Evolutionary conservation across 169 alveolate species (phyloP), one percentile per base, ranked within the genome.

Genomic region (Plasmodium chabaudi): DNA sequence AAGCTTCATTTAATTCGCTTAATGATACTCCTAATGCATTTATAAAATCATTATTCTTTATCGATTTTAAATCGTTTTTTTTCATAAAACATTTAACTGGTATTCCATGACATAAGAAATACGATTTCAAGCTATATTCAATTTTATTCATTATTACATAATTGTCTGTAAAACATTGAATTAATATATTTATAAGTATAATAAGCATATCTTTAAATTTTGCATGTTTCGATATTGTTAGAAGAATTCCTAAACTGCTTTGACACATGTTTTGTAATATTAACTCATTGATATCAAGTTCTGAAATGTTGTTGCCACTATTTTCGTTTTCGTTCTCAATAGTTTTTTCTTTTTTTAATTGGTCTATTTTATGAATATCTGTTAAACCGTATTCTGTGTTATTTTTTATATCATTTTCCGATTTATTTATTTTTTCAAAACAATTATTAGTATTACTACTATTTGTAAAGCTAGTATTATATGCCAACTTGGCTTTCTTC

Each of bases 201-300:
- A 86, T 86, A 10, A 86, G 79, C 91, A 86, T 86, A 64, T 86
- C 91, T 53, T 86, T 86, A 56, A 86, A 86, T 49, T 86, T 86
- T 9, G 74, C 91, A 34, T 86, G 91, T 27, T 70, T 86, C 17
- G 91, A 69, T 25, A 86, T 86, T 49, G 87, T 86, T 49, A 86
- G 67, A n/a, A 86, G 60, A 21, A 86, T 86, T 46, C 91, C 91
- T 19, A 86, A 25, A 46, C 91, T 65, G 21, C 68, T 53, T 86
- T 87, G 69, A 42, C 87, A 60, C 68, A 86, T 86, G 21, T 86
- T 86, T 46, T 70, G 69, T 59, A 86, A 55, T 27, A 86, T 86
- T 42, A 86, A 49, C 2, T 86, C 91, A 65, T 86, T 86, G 2
- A 86, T 3, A 49, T 65, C 84, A 57, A 82, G 42, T 21, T 60